These are phyloP conservation scores for Termitomyces titanicus DNA, from an alignment of 768 basidiomycete genomes.

Conservation along the genomic window DNA sequence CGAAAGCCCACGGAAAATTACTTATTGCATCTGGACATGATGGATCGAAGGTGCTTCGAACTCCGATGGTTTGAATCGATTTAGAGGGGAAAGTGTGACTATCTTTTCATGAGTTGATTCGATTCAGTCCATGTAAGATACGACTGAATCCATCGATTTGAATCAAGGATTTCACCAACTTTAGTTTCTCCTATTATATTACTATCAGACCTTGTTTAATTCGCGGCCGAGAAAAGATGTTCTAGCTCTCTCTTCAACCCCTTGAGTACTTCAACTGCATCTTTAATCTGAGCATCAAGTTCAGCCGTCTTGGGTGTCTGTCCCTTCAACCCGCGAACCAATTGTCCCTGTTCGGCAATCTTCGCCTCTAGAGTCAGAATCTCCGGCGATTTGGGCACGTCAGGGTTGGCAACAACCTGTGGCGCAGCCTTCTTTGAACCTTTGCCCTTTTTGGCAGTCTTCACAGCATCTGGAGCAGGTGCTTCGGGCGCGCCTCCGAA, in stretches of 20 bases:
- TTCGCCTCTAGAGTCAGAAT: constrained; percentile 69
- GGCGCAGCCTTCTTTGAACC: constrained; percentile 44
- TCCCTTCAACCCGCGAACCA: constrained; percentile 70
- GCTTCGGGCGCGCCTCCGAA: constrained; percentile 62
- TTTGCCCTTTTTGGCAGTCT: constrained; percentile 54
- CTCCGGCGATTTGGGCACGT: constrained; percentile 69
- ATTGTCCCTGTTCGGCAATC: constrained; percentile 71
- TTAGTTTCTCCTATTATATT: no score
- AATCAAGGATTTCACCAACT: no score
- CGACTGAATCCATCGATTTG: no score
- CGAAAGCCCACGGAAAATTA: no score
- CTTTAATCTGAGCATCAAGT: constrained; percentile 57
- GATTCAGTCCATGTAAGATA: no score
- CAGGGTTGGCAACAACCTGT: constrained; percentile 32
- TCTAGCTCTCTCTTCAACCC: constrained; percentile 58
- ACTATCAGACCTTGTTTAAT: neutral
- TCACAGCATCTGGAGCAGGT: constrained; percentile 36
- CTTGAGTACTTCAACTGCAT: constrained; percentile 62
- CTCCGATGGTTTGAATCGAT: no score
- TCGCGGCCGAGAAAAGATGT: constrained; percentile 10
- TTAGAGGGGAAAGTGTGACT: no score
- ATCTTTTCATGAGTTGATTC: no score
- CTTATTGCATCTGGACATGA: no score
- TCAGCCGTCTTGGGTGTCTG: constrained; percentile 55
- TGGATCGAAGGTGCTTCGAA: no score